These are phyloP conservation scores for Phytophthora lateralis DNA, from an alignment of 352 stramenopile species.

Conservation along the genomic window DNA sequence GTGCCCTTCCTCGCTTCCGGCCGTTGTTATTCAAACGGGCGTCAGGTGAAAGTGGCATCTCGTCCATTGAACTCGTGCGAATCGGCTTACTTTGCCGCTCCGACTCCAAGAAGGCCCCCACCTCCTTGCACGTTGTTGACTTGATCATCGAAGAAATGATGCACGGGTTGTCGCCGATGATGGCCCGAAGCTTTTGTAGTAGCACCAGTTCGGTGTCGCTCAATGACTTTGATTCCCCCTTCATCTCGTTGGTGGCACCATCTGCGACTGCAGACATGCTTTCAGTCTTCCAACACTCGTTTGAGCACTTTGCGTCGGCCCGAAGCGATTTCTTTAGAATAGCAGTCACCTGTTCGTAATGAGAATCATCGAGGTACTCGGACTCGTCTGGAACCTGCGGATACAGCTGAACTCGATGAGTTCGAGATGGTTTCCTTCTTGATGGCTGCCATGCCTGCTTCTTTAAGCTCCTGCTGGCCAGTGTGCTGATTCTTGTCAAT, in stretches of 20 bases:
- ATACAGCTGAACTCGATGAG: constrained; percentile 32
- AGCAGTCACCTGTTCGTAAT: constrained; percentile 44
- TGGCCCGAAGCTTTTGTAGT: constrained; percentile 56
- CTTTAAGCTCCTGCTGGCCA: constrained; percentile 60
- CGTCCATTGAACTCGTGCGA: constrained; percentile 34
- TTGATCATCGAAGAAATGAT: constrained; percentile 66
- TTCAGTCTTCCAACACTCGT: constrained; percentile 47
- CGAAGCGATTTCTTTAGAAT: constrained; percentile 52
- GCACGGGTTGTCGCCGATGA: constrained; percentile 70
- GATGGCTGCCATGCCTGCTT: constrained; percentile 32
- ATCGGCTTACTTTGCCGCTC: constrained; percentile 40
- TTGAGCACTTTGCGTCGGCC: constrained; percentile 40
- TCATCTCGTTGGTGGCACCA: constrained; percentile 2
- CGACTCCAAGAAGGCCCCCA: constrained; percentile 54
- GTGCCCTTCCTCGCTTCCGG: constrained; percentile 46
- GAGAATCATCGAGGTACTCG: constrained; percentile 72
- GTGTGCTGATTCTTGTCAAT: constrained; percentile 57
- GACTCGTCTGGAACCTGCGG: constrained; percentile 50
- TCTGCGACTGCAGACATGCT: neutral
- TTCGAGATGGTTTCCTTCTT: constrained; percentile 29
- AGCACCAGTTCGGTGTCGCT: constrained; percentile 54
- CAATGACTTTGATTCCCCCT: constrained; percentile 4
- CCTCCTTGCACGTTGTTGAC: constrained; percentile 59
- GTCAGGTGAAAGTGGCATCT: constrained; percentile 46
- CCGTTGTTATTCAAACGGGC: constrained; percentile 40